Evolutionary conservation across 2,329 filamentous ascomycete species (phyloP), one percentile per base, ranked within the genome.

Genomic region (Tolypocladium guangdongense): DNA sequence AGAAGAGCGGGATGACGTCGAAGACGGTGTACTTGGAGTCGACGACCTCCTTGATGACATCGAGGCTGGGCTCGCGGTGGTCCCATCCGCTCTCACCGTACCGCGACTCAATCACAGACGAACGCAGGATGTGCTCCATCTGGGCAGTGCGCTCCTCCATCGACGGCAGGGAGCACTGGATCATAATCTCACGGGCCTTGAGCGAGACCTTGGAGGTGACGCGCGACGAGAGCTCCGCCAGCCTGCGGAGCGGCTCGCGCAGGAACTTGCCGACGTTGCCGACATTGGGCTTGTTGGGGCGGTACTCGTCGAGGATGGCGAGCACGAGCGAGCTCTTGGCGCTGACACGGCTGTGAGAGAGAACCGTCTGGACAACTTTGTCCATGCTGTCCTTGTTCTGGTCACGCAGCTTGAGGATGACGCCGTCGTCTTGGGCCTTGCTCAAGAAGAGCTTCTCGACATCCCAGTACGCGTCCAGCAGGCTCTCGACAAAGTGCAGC

Each of bases 1-100:
- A 99, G 82, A 99, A 99, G 54, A 90, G 84, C 8, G 92, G 88
- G 60, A 99, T 73, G 20, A 99, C 93, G 66, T 99, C 93, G 62
- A 96, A 96, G 59, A 99, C 93, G 43, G 92, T 97, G 76, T 95
- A 97, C 75, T 95, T 95, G 52, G 93, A 97, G 71, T 99, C 93
- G 51, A 99, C 90, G 35, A 99, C 91, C 71, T 99, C 93, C 78
- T 96, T 96, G 74, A 99, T 86, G 59, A 95, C 78, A 24, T 95
- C 87, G 52, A 95, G 76, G 71, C 87, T 89, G 49, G 93, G 93
- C 71, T 96, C 88, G 60, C 93, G 82, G 74, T 99, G 93, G 59
- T 96, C 92, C 88, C 89, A 96, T 51, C 92, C 91, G 56, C 89
- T 91, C 78, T 99, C 93, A 55, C 93, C 93, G 65, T 99, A 99